phyloP scores from a whole-genome alignment of 805 yeast species.

The Cyberlindnera maritima region DNA sequence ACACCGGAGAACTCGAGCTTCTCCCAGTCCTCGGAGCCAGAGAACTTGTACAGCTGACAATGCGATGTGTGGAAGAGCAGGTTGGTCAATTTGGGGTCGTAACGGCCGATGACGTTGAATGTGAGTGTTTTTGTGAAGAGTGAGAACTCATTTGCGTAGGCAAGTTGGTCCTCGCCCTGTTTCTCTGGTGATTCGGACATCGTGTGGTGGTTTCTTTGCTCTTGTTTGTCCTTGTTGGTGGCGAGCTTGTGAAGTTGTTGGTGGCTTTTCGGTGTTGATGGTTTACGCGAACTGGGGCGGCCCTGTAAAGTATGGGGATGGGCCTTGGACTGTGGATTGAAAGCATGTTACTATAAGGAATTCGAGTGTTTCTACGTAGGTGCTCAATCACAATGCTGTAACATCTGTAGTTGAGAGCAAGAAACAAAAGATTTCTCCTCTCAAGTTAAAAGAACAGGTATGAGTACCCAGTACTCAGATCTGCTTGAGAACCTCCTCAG shows the following conservation, averaged over 20 bases:
- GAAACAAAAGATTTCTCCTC: too few relatives aligned
- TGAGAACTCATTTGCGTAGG: constrained; percentile 31
- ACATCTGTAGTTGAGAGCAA: too few relatives aligned
- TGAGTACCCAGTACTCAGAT: too few relatives aligned
- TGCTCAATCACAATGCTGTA: too few relatives aligned
- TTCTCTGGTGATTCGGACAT: background rate
- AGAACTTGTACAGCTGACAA: constrained; percentile 66
- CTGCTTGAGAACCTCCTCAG: constrained; percentile 35
- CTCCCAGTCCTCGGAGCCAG: constrained; percentile 60
- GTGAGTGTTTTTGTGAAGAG: constrained; percentile 67
- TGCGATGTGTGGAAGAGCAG: constrained; percentile 67
- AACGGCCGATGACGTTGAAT: constrained; percentile 72
- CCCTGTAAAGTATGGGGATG: background rate
- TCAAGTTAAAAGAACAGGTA: background rate
- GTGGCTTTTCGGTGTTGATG: background rate
- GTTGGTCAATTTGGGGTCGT: constrained; percentile 70
- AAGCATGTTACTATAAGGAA: too few relatives aligned
- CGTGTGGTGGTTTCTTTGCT: background rate
- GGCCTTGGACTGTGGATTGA: too few relatives aligned
- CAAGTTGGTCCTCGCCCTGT: constrained; percentile 7
- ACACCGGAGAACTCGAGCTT: constrained; percentile 72
- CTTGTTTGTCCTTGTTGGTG: background rate
- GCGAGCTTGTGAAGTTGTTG: background rate
- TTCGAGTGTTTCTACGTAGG: background rate
- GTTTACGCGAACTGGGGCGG: background rate